These are phyloP conservation scores for Aspergillus pseudonomiae DNA, from an alignment of 2,329 filamentous ascomycete species.

Conservation along the genomic window DNA sequence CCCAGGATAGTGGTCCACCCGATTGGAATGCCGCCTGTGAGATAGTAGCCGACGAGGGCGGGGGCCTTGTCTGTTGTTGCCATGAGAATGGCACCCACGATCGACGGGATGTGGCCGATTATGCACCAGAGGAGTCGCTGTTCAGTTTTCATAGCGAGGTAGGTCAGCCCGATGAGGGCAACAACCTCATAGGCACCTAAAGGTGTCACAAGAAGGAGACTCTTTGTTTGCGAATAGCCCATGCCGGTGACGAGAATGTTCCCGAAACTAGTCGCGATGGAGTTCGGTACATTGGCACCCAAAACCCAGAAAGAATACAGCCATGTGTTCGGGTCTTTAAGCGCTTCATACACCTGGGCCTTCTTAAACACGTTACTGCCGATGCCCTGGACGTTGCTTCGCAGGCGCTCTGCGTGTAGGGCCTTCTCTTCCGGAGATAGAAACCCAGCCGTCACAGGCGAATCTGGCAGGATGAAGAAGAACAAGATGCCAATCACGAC, in stretches of 20 bases:
- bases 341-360: conserved; percentile 38
- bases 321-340: conserved; percentile 41
- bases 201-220: conserved; percentile 42
- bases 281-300: conserved; percentile 43
- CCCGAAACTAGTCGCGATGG: conserved; percentile 41
- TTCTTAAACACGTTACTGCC: conserved; percentile 39
- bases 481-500: conserved; percentile 39
- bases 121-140: conserved; percentile 41
- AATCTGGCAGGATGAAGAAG: conserved; percentile 42
- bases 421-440: conserved; percentile 36
- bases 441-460: conserved; percentile 36
- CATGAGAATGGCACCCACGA: conserved; percentile 44
- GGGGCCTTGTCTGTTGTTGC: conserved; percentile 41
- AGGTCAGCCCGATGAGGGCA: conserved; percentile 40
- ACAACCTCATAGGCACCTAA: conserved; percentile 44
- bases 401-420: conserved; percentile 36
- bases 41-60: conserved; percentile 42
- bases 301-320: conserved; percentile 40
- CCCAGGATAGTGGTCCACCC: conserved; percentile 45
- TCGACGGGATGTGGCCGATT: conserved; percentile 38
- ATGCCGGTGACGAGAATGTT: conserved; percentile 44
- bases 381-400: conserved; percentile 41
- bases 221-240: conserved; percentile 38
- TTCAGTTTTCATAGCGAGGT: conserved; percentile 39
- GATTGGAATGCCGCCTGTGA: conserved; percentile 42